Evolutionary conservation across 2,329 filamentous ascomycete genomes (phyloP), one percentile per base, ranked within the genome.

Genomic region (Cladophialophora psammophila): DNA sequence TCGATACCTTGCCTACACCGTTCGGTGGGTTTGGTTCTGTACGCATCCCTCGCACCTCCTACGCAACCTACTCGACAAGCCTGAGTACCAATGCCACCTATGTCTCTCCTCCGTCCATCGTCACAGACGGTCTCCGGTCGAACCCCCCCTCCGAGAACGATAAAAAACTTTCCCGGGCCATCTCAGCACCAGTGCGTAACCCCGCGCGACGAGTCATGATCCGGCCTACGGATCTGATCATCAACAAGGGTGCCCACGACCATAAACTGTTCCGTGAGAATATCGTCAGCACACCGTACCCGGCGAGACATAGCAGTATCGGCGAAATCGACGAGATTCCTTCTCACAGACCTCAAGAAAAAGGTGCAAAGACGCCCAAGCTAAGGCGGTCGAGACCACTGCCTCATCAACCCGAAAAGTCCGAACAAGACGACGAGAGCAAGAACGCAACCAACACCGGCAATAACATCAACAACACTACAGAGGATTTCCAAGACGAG

Each of bases 281-380:
- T 6, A 68, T 73, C 36, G 71, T 73, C 63, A 73, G 68, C 55
- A 73, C 71, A 8, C 72, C 72, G 1, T 74, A 74, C 36, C 72
- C 72, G 18, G 63, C 62, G 10, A 61, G 72, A 53, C 50, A 67
- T 12, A 68, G 57, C 48, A 72, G 71, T 54, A 64, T 71, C 34
- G 60, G 58, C 35, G 68, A 70, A 38, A 56, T 65, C 31, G 64
- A 69, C 38, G 62, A 65, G 31, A 13, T 40, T 5, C 13, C 48
- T 18, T 8, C 32, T 38, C 45, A 45, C 32, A 20, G 40, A 5
- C 9, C 42, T 18, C 45, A 32, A 15, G 48, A n/a, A 32, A 42
- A 15, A 55, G 56, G 40, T 7, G 20, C 45, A 20, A 53, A 54
- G 18, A 35, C 59, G n/a, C 54, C 31, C 13, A 45, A 42, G 13